Evolutionary conservation across 306 rosid genomes (phyloP).

Genomic region (Pachyrhizus erosus): DNA sequence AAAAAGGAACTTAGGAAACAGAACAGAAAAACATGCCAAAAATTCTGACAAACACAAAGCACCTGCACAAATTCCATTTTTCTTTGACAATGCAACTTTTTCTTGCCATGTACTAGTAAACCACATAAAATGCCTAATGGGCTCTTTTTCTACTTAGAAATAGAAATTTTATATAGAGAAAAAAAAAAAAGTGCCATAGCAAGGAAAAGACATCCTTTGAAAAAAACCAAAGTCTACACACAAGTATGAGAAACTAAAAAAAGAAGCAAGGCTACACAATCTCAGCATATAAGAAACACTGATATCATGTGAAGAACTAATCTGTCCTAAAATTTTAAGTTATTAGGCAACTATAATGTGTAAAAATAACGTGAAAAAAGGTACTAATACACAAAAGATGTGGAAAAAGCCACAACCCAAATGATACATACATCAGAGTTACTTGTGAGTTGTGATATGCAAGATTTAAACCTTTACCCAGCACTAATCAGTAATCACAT

Average conservation of each 20-base stretch:
- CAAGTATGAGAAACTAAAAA: not conserved
- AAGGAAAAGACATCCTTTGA: not conserved
- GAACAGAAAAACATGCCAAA: not conserved
- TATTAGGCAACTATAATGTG: not conserved
- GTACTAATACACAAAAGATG: not conserved
- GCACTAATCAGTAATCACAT: not conserved
- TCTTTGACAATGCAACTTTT: constrained; percentile 1
- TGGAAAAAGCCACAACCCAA: not conserved
- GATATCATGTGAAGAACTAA: too few species aligned
- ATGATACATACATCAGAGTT: not conserved
- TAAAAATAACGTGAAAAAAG: not conserved
- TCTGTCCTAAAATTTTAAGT: not conserved
- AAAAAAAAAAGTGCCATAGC: not conserved
- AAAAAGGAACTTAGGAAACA: not conserved
- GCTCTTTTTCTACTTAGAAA: not conserved
- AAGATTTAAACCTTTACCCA: constrained; percentile 8
- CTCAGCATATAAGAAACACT: not conserved
- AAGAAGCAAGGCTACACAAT: not conserved
- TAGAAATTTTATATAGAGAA: not conserved
- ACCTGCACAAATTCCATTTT: not conserved
- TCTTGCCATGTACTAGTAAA: not conserved
- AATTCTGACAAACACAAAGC: not conserved
- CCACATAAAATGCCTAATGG: not conserved
- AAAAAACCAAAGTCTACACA: not conserved
- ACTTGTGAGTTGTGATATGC: not conserved